phyloP scores from a whole-genome alignment of 345 rosid genomes.

The Gossypium sturtianum region DNA sequence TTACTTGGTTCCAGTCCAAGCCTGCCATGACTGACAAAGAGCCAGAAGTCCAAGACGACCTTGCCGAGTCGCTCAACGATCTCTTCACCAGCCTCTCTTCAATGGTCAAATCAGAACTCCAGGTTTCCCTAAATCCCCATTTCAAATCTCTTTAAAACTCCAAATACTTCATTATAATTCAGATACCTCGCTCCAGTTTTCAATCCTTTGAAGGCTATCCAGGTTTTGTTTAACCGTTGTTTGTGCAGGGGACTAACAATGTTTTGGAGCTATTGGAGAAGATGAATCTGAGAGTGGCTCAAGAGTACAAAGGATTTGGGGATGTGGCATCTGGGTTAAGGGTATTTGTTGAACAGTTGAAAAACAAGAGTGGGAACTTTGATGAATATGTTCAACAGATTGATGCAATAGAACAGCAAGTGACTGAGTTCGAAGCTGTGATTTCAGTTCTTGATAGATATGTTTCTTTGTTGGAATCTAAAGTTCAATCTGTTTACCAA shows the following conservation, averaged over 20 bases:
- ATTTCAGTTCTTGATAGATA: constrained; percentile 70
- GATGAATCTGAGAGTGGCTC: constrained; percentile 68
- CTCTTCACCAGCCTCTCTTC: constrained; percentile 62
- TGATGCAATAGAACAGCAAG: constrained; percentile 67
- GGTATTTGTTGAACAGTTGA: constrained; percentile 73
- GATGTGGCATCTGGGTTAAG: constrained; percentile 75
- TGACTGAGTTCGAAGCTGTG: constrained; percentile 71
- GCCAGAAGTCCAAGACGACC: constrained; percentile 38
- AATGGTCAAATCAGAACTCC: constrained; percentile 77
- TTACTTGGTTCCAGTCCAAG: neutral
- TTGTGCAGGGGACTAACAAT: constrained; percentile 56
- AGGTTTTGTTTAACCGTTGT: neutral
- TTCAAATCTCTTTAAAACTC: neutral
- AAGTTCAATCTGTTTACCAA: constrained; percentile 39
- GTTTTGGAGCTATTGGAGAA: constrained; percentile 70
- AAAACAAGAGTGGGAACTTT: constrained; percentile 52
- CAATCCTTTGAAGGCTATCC: neutral
- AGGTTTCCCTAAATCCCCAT: constrained; percentile 30
- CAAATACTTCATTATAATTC: neutral
- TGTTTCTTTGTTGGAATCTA: constrained; percentile 66
- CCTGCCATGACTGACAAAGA: constrained; percentile 16
- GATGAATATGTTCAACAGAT: constrained; percentile 73
- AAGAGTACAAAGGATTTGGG: constrained; percentile 68
- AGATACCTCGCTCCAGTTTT: neutral
- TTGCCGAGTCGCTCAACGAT: constrained; percentile 57